Conservation (phyloP, 352 stramenopile genomes). For the Pythium pectinolyticum region DNA sequence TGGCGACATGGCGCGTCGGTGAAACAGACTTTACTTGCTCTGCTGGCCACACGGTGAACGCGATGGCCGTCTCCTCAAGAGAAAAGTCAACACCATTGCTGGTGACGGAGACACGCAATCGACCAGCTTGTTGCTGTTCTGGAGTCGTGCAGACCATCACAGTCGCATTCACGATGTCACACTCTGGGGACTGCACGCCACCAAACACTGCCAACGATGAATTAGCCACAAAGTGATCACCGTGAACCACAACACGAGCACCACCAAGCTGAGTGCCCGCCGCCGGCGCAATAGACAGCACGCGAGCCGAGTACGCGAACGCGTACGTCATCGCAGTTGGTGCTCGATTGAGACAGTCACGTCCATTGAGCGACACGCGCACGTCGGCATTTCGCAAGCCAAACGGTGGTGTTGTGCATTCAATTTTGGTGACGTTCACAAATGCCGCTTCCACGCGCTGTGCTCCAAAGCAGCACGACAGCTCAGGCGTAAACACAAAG, state of each 20-base stretch:
- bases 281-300: constrained; percentile 36
- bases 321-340: constrained; percentile 32
- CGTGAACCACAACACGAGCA: constrained; percentile 41
- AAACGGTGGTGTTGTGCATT: constrained; percentile 49
- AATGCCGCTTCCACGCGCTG: constrained; percentile 53
- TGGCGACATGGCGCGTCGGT: constrained; percentile 36
- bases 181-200: not conserved
- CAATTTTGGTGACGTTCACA: constrained; percentile 57
- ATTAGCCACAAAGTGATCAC: constrained; percentile 45
- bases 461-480: constrained; percentile 72
- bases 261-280: constrained; percentile 51
- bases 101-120: constrained; percentile 43
- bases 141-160: constrained; percentile 52
- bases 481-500: constrained; percentile 47
- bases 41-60: constrained; percentile 25
- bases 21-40: constrained; percentile 46
- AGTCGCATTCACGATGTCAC: constrained; percentile 20
- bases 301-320: constrained; percentile 38
- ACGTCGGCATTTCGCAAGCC: constrained; percentile 29
- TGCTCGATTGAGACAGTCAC: constrained; percentile 49
- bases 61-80: constrained; percentile 31
- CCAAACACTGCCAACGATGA: constrained; percentile 30
- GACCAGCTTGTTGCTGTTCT: constrained; percentile 18
- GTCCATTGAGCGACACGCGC: constrained; percentile 56
- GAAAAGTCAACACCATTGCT: constrained; percentile 76